These are phyloP conservation scores for Berkeleyomyces rouxiae DNA, from an alignment of 2,329 filamentous ascomycete genomes.

Conservation along the genomic window DNA sequence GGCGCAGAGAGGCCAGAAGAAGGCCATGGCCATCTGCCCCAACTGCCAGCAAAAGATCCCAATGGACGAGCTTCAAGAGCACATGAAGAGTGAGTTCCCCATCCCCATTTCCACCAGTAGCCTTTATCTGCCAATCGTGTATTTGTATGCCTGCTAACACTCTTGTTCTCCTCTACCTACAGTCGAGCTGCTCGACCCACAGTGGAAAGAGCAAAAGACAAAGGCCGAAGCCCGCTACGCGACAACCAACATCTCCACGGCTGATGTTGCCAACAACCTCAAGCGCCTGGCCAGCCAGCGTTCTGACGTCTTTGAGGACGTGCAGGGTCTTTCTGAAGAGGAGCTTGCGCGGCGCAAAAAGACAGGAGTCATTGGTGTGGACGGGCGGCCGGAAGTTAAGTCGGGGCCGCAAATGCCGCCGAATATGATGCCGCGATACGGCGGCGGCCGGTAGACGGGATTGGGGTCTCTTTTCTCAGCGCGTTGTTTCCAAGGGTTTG, in stretches of 20 bases:
- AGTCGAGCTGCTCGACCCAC: conserved; percentile 84
- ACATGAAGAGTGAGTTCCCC: conserved; percentile 61
- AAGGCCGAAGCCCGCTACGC: conserved; percentile 73
- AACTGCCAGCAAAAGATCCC: conserved; percentile 88
- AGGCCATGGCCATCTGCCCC: conserved; percentile 63
- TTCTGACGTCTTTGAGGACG: conserved; percentile 68
- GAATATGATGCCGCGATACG: not conserved
- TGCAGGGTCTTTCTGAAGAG: conserved; percentile 56
- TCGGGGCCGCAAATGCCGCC: conserved; percentile 10
- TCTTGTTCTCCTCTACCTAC: conserved; percentile 15
- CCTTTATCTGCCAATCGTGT: not conserved
- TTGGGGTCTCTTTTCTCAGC: not conserved
- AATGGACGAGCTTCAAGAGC: conserved; percentile 71
- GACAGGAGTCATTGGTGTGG: conserved; percentile 32
- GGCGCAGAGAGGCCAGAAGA: conserved; percentile 54
- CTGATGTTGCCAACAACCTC: conserved; percentile 81
- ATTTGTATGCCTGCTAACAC: conserved; percentile 21
- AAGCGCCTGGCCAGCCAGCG: conserved; percentile 87
- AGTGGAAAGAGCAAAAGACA: conserved; percentile 89
- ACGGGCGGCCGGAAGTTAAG: conserved; percentile 5
- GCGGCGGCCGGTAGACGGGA: not conserved
- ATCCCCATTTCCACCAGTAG: too few relatives aligned
- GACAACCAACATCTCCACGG: conserved; percentile 71
- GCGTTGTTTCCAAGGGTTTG: not conserved
- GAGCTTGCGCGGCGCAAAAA: conserved; percentile 61